A percentile compares a stretch with the other conserved stretches of the same genome.
These are phyloP conservation scores for Pueraria montana DNA, from an alignment of 306 rosid species.

Conservation along the genomic window DNA sequence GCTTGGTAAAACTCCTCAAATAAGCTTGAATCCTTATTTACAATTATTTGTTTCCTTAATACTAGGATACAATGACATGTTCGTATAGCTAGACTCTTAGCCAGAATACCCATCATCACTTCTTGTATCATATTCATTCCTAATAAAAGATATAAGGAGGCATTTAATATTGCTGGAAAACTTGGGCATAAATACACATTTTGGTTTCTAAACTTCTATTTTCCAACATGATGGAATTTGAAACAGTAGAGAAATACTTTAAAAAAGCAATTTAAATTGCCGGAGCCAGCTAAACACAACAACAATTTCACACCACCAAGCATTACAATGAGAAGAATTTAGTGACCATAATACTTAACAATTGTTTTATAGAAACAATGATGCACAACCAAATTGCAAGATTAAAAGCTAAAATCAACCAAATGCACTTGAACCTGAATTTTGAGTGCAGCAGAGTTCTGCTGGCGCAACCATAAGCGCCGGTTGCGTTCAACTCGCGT, in stretches of 20 bases:
- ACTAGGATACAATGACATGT: neutral
- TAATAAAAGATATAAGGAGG: neutral
- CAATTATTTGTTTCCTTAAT: neutral
- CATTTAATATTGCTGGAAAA: no score
- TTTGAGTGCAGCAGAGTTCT: slow-evolving; percentile 69
- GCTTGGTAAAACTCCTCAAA: neutral
- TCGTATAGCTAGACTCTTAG: neutral
- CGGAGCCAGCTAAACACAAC: neutral
- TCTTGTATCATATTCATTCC: neutral
- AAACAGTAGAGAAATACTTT: neutral
- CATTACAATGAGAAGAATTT: neutral
- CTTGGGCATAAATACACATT: neutral
- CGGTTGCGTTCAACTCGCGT: slow-evolving; percentile 78
- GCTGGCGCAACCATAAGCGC: slow-evolving; percentile 66
- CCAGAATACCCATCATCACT: slow-evolving; percentile 25
- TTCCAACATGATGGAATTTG: neutral
- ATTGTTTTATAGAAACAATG: neutral
- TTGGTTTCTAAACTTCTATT: neutral
- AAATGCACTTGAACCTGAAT: slow-evolving; percentile 66
- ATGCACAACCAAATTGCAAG: neutral
- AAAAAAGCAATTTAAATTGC: neutral
- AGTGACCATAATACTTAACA: neutral
- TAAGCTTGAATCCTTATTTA: neutral
- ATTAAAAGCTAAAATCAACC: neutral
- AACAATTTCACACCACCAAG: neutral